phyloP scores from a whole-genome alignment of 208 protist species.

The Trichomonas vaginalis region DNA sequence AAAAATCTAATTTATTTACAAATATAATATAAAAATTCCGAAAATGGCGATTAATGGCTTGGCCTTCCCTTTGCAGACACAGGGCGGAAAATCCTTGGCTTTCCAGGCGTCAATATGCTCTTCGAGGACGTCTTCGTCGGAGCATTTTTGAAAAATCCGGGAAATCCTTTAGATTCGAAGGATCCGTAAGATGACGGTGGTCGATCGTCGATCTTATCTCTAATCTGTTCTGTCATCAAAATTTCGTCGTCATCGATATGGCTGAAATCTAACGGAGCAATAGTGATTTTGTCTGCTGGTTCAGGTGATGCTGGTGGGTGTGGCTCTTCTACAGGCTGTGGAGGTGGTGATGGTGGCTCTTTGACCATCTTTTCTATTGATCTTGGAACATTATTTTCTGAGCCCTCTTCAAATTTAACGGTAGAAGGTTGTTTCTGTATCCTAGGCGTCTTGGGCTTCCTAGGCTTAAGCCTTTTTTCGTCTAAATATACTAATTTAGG shows the following conservation, averaged over 20 bases:
- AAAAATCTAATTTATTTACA: too few relatives aligned
- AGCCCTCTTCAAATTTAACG: not conserved
- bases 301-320: not conserved
- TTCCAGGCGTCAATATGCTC: not conserved
- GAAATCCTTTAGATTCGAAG: not conserved
- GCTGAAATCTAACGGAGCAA: not conserved
- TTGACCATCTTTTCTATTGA: not conserved
- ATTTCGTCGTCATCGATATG: not conserved
- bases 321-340: not conserved
- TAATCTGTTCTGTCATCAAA: not conserved
- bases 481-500: not conserved
- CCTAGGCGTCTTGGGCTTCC: not conserved
- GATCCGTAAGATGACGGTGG: not conserved
- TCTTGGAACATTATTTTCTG: not conserved
- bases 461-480: not conserved
- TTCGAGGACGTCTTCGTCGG: not conserved
- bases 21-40: too few relatives aligned
- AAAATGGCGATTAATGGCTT: not conserved
- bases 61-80: not conserved
- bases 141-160: not conserved
- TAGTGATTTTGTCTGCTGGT: not conserved
- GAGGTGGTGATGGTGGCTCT: not conserved
- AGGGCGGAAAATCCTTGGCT: not conserved
- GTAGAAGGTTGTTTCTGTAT: not conserved
- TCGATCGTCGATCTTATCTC: not conserved